A percentile compares a stretch with the other conserved stretches of the same genome.
phyloP scores from a whole-genome alignment of 2,329 filamentous ascomycete species.

The Colletotrichum trifolii region DNA sequence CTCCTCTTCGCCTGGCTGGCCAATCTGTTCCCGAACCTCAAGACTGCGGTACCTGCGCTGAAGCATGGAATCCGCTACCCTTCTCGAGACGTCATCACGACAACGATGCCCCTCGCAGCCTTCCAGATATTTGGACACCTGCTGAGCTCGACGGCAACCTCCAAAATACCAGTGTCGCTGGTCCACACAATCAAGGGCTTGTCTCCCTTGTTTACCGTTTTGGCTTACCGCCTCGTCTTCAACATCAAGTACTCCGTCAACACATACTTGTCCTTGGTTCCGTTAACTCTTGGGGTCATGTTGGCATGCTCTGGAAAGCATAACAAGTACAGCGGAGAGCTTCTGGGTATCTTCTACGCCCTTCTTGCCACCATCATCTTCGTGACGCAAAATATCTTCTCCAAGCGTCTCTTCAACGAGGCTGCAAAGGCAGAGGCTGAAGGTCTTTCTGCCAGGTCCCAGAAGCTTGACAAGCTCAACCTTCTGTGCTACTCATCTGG shows the following conservation, averaged over 20 bases:
- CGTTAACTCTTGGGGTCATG: conserved; percentile 93
- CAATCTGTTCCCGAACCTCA: conserved; percentile 75
- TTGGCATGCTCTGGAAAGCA: conserved; percentile 90
- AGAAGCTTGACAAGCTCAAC: conserved; percentile 96
- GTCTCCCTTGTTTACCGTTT: conserved; percentile 92
- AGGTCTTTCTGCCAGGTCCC: conserved; percentile 67
- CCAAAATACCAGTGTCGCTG: conserved; percentile 93
- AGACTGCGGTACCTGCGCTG: conserved; percentile 79
- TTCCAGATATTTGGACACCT: conserved; percentile 97
- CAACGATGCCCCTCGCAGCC: conserved; percentile 88
- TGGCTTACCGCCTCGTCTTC: conserved; percentile 91
- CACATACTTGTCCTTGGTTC: conserved; percentile 90
- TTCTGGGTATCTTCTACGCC: conserved; percentile 90
- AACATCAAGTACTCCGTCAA: conserved; percentile 87
- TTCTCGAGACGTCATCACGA: conserved; percentile 82
- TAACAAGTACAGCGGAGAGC: conserved; percentile 78
- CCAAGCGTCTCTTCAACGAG: conserved; percentile 97
- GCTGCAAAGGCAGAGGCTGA: conserved; percentile 87
- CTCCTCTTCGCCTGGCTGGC: conserved; percentile 82
- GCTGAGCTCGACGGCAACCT: conserved; percentile 91
- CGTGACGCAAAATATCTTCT: conserved; percentile 98
- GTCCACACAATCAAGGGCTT: conserved; percentile 99
- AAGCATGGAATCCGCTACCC: conserved; percentile 86
- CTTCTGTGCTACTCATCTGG: conserved; percentile 97
- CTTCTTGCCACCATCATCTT: conserved; percentile 93